Evolutionary conservation across 768 basidiomycete species (phyloP), one percentile per base, ranked within the genome.

Genomic region (Tricholoma bakamatsutake): DNA sequence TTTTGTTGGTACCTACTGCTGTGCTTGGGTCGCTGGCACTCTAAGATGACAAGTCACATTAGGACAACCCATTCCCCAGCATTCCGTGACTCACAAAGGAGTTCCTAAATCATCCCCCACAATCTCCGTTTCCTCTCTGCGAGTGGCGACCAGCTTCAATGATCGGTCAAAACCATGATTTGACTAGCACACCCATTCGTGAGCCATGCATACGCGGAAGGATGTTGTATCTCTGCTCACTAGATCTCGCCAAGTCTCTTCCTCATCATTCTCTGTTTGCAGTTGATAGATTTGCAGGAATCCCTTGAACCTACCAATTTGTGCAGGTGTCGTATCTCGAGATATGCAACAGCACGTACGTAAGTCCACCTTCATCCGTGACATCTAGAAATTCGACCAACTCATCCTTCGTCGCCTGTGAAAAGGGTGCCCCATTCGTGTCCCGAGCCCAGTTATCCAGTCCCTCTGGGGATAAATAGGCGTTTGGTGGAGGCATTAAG

Each of bases 241-340:
- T 59, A 91, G 70, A 73, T 91, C 90, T 69, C 80, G 76, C 88
- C 87, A 92, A 7, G 90, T 93, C 70, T 93, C 88, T 66, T 84
- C 84, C 61, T 90, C 87, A 59, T 91, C 90, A 58, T 83, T 88
- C 61, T 89, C 87, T 1, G 88, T 90, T 67, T 93, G 90, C n/a
- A 91, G 71, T 62, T 89, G 86, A 64, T 91, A 92, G 53, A 92
- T 81, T 66, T 91, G 88, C 66, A 90, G 65, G 64, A 93, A 91
- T 1, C 90, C 89, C 65, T 85, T 85, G 65, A 89, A 82, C 15
- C 89, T 91, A 50, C 5, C 39, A 31, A 7, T 31, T 43, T 27
- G 47, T 12, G 21, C 11, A 35, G 49, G 37, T 28, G 37, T 28
- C 30, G 10, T 48, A 13, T 12, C 7, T 24, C 11, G 37, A 37